Conservation (phyloP, 495 filamentous ascomycete genomes). For the Parathielavia appendiculata region DNA sequence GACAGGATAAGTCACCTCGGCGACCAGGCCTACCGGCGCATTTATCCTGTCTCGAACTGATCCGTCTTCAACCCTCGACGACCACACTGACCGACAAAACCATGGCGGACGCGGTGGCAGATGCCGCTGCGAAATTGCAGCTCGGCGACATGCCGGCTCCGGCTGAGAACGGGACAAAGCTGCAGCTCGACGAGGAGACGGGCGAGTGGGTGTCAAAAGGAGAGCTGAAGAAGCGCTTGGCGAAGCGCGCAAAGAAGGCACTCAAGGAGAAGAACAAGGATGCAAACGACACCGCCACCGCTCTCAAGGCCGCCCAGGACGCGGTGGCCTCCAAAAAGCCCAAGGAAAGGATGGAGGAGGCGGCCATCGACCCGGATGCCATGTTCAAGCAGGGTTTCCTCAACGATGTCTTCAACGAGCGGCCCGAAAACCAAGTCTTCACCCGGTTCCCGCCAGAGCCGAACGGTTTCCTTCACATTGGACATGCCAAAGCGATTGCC, state of each 20-base stretch:
- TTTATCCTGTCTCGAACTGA: no score
- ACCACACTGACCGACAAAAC: conserved; percentile 1
- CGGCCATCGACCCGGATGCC: conserved; percentile 56
- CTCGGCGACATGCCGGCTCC: conserved; percentile 55
- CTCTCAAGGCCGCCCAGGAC: conserved; percentile 18
- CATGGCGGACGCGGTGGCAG: conserved; percentile 55
- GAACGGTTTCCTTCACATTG: conserved; percentile 73
- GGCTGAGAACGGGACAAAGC: conserved; percentile 46
- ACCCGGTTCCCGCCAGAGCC: conserved; percentile 94
- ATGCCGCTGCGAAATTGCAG: conserved; percentile 52
- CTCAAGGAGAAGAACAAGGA: conserved; percentile 45
- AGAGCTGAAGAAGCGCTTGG: conserved; percentile 59
- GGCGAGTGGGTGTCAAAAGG: conserved; percentile 62
- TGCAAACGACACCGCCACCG: conserved; percentile 10
- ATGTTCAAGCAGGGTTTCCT: conserved; percentile 88
- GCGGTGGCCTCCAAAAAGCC: conserved; percentile 41
- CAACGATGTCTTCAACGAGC: conserved; percentile 71
- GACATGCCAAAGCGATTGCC: conserved; percentile 89
- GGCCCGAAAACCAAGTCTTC: conserved; percentile 57
- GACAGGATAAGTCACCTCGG: not conserved
- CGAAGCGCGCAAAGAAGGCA: conserved; percentile 60
- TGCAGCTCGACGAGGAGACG: conserved; percentile 60
- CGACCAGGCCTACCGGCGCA: no score
- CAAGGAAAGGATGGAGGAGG: conserved; percentile 42
- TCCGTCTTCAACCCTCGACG: not conserved